Base-by-base conservation (phyloP, 768 basidiomycete genomes). In the Tylopilus intermedius region DNA sequence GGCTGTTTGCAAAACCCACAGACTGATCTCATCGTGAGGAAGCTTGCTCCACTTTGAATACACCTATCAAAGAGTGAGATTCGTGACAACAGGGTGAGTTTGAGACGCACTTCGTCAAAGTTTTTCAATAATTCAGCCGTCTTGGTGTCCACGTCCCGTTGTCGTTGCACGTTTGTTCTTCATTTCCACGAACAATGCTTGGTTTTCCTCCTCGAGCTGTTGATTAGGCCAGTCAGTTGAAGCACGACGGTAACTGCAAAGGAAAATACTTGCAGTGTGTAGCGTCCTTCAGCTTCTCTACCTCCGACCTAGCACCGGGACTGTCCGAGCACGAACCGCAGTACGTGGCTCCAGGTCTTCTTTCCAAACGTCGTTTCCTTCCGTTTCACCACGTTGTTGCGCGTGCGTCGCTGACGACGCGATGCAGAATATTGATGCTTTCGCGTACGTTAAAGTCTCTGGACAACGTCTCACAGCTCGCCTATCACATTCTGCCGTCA, bases 371-470 rank as follows among this genome's bases (percentile, higher is more conserved):
- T 89, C 85, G 13, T 75, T 77, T 0, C 73, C 73, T 11, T 67
- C 58, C n/a, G 54, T 62, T 26, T 68, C 68, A 4, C 67, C 76
- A 7, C 76, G 74, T 43, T 74, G 72, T 33, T 74, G 77, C 62
- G 64, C 83, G 57, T 8, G 87, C 88, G 30, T 88, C 87, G 10
- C 74, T 80, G 1, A 90, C 81, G 13, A 88, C 78, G 10, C 75
- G 74, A 55, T 90, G 87, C 11, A 91, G 74, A 4, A 74, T 75
- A 64, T 91, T 88, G 30, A 90, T 78, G 57, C 80, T 84, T 42
- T 84, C 81, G 57, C 80, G 79, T 2, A 86, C 81, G 47, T 79
- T 74, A 60, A 86, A 84, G 50, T 84, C 78, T 27, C 74, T 79
- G 65, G 89, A 84, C n/a, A 90, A 56, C 35, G 81, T 78, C 47